Evolutionary conservation across 768 basidiomycete species (phyloP).

Genomic region (Lanmaoa pseudosensibilis): DNA sequence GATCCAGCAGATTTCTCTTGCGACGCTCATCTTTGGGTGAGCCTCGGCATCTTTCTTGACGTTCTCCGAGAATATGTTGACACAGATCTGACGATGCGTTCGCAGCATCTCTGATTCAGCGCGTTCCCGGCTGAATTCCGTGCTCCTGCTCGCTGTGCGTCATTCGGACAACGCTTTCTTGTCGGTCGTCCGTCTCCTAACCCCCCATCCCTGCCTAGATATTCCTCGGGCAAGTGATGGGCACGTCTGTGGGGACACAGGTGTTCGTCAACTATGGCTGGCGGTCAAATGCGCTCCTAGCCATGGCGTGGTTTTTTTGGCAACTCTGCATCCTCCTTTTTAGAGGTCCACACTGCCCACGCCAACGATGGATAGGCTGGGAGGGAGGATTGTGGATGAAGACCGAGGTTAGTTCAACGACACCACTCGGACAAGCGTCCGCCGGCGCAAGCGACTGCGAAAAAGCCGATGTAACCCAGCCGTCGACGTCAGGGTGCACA

Average conservation of each 20-base stretch:
- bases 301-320: constrained; percentile 56
- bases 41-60: constrained; percentile 5
- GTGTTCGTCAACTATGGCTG: constrained; percentile 70
- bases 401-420: not conserved
- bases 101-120: constrained; percentile 41
- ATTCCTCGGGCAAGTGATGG: constrained; percentile 79
- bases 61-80: not conserved
- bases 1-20: constrained; percentile 62
- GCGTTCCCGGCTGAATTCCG: constrained; percentile 69
- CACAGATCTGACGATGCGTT: not conserved
- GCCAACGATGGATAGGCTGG: constrained; percentile 54
- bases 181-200: not conserved
- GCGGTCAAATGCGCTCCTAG: constrained; percentile 57
- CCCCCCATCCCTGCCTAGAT: constrained; percentile 28
- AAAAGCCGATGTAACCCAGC: not conserved
- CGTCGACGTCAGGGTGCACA: not conserved
- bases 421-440: not conserved
- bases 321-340: constrained; percentile 56
- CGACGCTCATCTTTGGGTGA: constrained; percentile 52
- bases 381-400: not conserved
- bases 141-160: constrained; percentile 62
- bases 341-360: constrained; percentile 57
- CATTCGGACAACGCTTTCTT: not conserved
- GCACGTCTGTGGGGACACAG: constrained; percentile 70
- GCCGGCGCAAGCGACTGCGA: not conserved